A percentile compares a stretch with the other conserved stretches of the same genome.
Evolutionary conservation across 169 alveolate species (phyloP).

Genomic region (Plasmodium inui): DNA sequence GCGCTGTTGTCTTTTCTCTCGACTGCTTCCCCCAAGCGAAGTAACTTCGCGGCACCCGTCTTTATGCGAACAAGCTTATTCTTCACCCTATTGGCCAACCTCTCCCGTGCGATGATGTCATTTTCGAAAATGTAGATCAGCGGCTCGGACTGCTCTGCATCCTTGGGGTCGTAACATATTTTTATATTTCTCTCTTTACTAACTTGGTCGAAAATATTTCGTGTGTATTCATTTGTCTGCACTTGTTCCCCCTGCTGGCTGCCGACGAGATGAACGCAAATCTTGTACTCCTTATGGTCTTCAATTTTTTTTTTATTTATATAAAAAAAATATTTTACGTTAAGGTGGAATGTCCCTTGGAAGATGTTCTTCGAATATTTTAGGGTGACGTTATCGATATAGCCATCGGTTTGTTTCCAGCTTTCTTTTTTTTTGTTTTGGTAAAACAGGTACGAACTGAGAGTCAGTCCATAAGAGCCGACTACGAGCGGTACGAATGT

Average conservation of each 20-base stretch:
- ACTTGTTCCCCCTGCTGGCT: not conserved
- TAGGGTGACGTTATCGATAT: slow-evolving; percentile 43
- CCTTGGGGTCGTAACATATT: slow-evolving; percentile 45
- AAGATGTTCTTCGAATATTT: slow-evolving; percentile 20
- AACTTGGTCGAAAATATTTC: slow-evolving; percentile 64
- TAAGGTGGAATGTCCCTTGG: slow-evolving; percentile 23
- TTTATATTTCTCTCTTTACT: slow-evolving; percentile 37
- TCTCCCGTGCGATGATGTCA: slow-evolving; percentile 20
- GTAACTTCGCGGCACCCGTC: not conserved
- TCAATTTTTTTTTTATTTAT: slow-evolving; percentile 44
- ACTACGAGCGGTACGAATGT: slow-evolving; percentile 38
- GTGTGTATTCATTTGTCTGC: slow-evolving; percentile 41
- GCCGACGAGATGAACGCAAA: not conserved
- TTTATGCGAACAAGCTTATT: slow-evolving; percentile 10
- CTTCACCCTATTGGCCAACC: slow-evolving; percentile 22
- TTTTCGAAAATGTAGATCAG: slow-evolving; percentile 63
- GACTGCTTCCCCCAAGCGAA: not conserved
- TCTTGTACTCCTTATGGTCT: slow-evolving; percentile 56
- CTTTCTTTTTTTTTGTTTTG: slow-evolving; percentile 17
- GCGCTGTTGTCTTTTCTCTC: not conserved
- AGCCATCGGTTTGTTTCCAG: slow-evolving; percentile 53
- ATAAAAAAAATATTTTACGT: slow-evolving; percentile 33
- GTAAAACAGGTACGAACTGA: slow-evolving; percentile 56
- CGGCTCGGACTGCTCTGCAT: slow-evolving; percentile 47
- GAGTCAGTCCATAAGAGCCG: slow-evolving; percentile 51